Evolutionary conservation across 2,329 filamentous ascomycete species (phyloP).

Genomic region (Byssothecium circinans): DNA sequence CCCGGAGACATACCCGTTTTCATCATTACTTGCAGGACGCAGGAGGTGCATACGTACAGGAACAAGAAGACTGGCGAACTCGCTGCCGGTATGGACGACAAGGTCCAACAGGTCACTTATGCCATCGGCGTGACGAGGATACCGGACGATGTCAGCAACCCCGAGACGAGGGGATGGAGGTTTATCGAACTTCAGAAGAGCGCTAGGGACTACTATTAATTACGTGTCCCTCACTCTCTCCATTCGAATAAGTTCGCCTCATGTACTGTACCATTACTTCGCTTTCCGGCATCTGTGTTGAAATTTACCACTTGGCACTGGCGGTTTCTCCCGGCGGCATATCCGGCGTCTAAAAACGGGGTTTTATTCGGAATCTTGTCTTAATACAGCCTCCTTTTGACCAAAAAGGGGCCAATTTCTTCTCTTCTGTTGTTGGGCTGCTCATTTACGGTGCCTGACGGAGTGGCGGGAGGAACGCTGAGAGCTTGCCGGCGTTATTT

Average conservation of each 20-base stretch:
- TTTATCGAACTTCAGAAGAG: constrained; percentile 99
- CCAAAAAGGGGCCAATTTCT: constrained; percentile 5
- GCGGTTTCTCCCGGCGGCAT: constrained; percentile 24
- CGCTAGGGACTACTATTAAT: constrained; percentile 80
- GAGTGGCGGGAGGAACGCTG: background rate
- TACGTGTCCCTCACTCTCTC: background rate
- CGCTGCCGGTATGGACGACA: constrained; percentile 97
- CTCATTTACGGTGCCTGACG: background rate
- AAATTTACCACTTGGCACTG: constrained; percentile 13
- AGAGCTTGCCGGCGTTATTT: background rate
- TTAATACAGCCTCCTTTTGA: constrained; percentile 10
- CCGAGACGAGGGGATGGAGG: constrained; percentile 94
- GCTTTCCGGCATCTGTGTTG: constrained; percentile 17
- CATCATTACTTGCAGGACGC: constrained; percentile 93
- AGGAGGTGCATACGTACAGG: constrained; percentile 96
- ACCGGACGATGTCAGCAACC: constrained; percentile 94
- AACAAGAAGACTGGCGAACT: constrained; percentile 88
- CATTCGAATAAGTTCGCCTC: background rate
- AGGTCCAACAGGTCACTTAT: constrained; percentile 96
- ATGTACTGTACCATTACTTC: constrained; percentile 22
- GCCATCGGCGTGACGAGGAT: constrained; percentile 94
- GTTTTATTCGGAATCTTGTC: constrained; percentile 8
- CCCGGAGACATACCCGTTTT: constrained; percentile 91
- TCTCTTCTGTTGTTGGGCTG: constrained; percentile 6
- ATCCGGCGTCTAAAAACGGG: constrained; percentile 39